Evolutionary conservation across 2,329 filamentous ascomycete genomes (phyloP), one percentile per base, ranked within the genome.

Genomic region (Fusarium phyllophilum): DNA sequence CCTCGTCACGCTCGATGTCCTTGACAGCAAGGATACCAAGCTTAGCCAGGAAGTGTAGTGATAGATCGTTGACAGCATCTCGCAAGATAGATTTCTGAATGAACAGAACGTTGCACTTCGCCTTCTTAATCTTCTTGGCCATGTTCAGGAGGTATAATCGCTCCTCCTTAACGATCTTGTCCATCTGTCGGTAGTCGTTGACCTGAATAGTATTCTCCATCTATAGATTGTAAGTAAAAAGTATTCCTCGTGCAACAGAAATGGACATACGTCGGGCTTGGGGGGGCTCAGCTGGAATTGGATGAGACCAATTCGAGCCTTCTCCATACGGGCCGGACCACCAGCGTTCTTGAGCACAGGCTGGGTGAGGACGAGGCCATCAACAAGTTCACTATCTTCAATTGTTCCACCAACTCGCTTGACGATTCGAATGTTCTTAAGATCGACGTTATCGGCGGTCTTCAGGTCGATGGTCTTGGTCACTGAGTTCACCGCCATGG

Each of bases 101-200:
- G 77, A 99, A 88, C 49, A 98, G 91, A 48, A 99, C 96, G 80
- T 99, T 99, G 87, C 96, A 99, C 88, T 98, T 99, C 77, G 96
- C 95, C 89, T 98, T 99, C 87, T 98, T 98, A 85, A 99, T 99
- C 89, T 98, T 99, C 90, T 99, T 98, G 82, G 97, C 95, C 91
- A 99, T 94, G 88, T 98, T 98, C 67, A 99, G 90, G 74, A 99
- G 90, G 85, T 99, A 99, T 78, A 96, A 94, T 77, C 96, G 94
- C 87, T 99, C 96, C 86, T 99, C 96, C 86, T 99, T 99, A 78
- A 99, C 90, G 76, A 99, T 99, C 89, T 98, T 99, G 88, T 99
- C 96, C 96, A 99, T 99, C 84, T 99, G 96, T 81, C 96, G 91
- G 89, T 99, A 99, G 87, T 99, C 96, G 84, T 99, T 99, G 80